These are phyloP conservation scores for Nitzschia sp. DNA, from an alignment of 108 stramenopile species.

Conservation along the genomic window DNA sequence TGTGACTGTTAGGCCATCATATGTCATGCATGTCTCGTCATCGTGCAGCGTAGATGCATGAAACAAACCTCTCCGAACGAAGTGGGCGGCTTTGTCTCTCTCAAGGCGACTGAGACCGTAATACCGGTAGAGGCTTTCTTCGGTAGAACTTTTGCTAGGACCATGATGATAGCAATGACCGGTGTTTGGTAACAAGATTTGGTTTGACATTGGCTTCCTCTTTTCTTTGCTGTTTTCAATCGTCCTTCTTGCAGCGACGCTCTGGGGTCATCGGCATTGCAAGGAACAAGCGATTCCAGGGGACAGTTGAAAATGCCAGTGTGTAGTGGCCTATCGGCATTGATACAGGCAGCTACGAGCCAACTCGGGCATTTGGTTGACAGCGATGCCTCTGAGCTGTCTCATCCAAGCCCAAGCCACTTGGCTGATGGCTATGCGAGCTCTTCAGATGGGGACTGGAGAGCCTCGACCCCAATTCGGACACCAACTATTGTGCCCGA, in stretches of 20 bases:
- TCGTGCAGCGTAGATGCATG: not conserved
- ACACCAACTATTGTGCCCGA: slow-evolving; percentile 15
- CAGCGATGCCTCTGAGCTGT: slow-evolving; percentile 17
- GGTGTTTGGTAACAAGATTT: not conserved
- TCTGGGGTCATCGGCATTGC: not conserved
- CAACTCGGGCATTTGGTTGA: slow-evolving; percentile 39
- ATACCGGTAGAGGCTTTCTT: not conserved
- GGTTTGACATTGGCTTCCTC: not conserved
- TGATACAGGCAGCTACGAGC: slow-evolving; percentile 54
- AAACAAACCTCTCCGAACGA: not conserved
- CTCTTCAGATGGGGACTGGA: slow-evolving; percentile 7
- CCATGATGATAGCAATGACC: slow-evolving; percentile 7
- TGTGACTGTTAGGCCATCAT: slow-evolving; percentile 6
- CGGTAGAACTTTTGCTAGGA: not conserved
- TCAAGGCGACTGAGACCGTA: not conserved
- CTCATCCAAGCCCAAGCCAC: slow-evolving; percentile 3
- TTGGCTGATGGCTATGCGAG: slow-evolving; percentile 7
- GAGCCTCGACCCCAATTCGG: slow-evolving; percentile 2
- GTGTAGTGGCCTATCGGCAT: slow-evolving; percentile 48
- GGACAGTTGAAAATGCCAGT: slow-evolving; percentile 14
- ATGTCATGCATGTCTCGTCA: not conserved
- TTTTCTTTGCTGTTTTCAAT: not conserved
- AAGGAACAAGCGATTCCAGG: not conserved
- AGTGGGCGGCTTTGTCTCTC: not conserved
- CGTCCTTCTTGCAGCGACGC: not conserved